Conservation (phyloP, 1,284 basidiomycete species). For the Cryptococcus hybrid region DNA sequence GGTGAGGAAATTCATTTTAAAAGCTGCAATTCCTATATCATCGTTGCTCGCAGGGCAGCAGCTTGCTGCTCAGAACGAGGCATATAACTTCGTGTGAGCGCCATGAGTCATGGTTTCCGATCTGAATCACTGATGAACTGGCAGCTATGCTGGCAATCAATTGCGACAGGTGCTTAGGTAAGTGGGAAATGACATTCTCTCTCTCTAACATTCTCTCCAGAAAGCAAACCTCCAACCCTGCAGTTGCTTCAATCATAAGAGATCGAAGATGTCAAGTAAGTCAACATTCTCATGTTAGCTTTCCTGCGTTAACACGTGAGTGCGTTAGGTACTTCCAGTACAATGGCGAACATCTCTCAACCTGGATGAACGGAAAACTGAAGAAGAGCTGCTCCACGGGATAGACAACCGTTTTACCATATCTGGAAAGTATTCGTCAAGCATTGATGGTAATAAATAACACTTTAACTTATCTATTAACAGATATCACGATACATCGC, state of each 20-base stretch:
- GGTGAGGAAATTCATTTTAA: conserved; percentile 28
- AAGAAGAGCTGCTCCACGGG: conserved; percentile 51
- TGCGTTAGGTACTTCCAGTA: conserved; percentile 54
- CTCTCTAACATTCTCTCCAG: conserved; percentile 19
- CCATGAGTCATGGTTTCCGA: neutral
- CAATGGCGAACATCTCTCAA: conserved; percentile 57
- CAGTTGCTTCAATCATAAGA: conserved; percentile 52
- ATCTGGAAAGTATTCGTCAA: conserved; percentile 27
- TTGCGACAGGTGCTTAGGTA: conserved; percentile 52
- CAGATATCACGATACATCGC: conserved; percentile 55
- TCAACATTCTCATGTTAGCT: neutral
- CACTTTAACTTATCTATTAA: neutral
- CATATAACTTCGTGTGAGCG: conserved; percentile 52
- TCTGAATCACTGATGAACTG: neutral
- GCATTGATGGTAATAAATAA: neutral
- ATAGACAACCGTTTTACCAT: conserved; percentile 55
- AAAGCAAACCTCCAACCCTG: conserved; percentile 51
- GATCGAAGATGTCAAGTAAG: conserved; percentile 49
- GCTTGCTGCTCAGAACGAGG: conserved; percentile 53
- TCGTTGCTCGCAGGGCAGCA: conserved; percentile 35
- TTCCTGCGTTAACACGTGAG: neutral
- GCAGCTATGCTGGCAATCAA: conserved; percentile 53
- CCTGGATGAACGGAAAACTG: conserved; percentile 49
- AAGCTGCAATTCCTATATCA: neutral
- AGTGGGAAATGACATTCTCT: conserved; percentile 1